Evolutionary conservation across 2,329 filamentous ascomycete genomes (phyloP).

Genomic region (Aspergillus arachidicola): DNA sequence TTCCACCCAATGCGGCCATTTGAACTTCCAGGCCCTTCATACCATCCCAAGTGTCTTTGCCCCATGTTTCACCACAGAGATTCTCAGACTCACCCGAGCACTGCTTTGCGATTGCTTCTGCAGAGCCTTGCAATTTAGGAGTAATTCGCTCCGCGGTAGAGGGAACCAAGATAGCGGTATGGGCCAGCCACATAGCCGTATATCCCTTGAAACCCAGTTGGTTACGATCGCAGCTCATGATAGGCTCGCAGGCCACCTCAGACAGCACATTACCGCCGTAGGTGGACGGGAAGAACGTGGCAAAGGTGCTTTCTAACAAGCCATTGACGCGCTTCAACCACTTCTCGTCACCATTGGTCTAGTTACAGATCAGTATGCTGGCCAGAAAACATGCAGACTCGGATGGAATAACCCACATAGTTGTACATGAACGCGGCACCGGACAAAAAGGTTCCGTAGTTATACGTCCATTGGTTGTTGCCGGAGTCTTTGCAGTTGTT

Average conservation of each 20-base stretch:
- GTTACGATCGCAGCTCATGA: conserved; percentile 65
- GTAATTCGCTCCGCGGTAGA: conserved; percentile 58
- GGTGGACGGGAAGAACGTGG: conserved; percentile 52
- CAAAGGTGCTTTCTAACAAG: conserved; percentile 52
- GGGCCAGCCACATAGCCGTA: conserved; percentile 65
- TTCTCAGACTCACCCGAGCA: conserved; percentile 54
- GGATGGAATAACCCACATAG: conserved; percentile 31
- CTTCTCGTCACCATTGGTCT: conserved; percentile 39
- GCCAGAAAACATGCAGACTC: conserved; percentile 12
- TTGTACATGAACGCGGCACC: conserved; percentile 58
- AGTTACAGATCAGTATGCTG: not conserved
- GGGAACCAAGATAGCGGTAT: conserved; percentile 63
- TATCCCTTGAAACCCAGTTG: conserved; percentile 72
- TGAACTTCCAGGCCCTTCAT: conserved; percentile 9
- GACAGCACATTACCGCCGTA: conserved; percentile 58
- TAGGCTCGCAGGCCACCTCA: conserved; percentile 67
- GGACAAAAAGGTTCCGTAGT: conserved; percentile 56
- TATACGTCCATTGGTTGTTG: conserved; percentile 57
- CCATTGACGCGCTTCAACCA: conserved; percentile 61
- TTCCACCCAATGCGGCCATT: conserved; percentile 11
- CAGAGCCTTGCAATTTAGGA: conserved; percentile 59
- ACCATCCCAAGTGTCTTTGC: conserved; percentile 5
- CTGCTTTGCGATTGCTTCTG: conserved; percentile 60
- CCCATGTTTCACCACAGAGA: conserved; percentile 9
- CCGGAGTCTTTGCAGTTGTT: conserved; percentile 52